phyloP scores from a whole-genome alignment of 2,329 filamentous ascomycete species.

The Neobulgaria alba region DNA sequence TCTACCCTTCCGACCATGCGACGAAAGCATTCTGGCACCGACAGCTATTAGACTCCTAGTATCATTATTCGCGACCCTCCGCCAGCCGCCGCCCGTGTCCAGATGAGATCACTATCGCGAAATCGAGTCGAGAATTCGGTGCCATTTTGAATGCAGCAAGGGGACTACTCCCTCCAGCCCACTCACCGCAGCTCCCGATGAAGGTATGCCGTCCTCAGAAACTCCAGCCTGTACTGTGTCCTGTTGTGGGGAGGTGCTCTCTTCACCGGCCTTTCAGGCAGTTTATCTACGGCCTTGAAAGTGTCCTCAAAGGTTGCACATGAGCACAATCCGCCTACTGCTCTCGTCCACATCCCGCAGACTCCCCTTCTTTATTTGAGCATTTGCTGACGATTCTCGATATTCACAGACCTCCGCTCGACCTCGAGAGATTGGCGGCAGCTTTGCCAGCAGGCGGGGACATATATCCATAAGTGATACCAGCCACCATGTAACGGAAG shows the following conservation, averaged over 20 bases:
- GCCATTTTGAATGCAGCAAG: conserved; percentile 25
- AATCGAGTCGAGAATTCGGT: conserved; percentile 21
- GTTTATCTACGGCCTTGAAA: too few relatives aligned
- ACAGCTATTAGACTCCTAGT: conserved; percentile 5
- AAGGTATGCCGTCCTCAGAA: too few relatives aligned
- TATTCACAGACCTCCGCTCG: conserved; percentile 28
- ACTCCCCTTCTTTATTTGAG: not conserved
- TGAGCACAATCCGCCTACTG: not conserved
- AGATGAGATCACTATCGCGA: conserved; percentile 24
- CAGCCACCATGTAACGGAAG: conserved; percentile 67
- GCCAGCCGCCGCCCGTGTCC: conserved; percentile 15
- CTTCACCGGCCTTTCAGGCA: too few relatives aligned
- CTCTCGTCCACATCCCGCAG: not conserved
- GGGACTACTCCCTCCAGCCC: conserved; percentile 19
- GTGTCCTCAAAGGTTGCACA: not conserved
- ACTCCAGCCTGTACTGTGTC: too few relatives aligned
- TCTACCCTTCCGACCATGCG: conserved; percentile 7
- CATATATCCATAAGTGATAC: conserved; percentile 51
- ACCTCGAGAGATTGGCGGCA: conserved; percentile 29
- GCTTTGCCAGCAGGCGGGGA: conserved; percentile 26
- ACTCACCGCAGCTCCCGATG: conserved; percentile 20
- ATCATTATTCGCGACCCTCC: conserved; percentile 9
- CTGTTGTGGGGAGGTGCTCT: too few relatives aligned
- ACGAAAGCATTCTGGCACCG: conserved; percentile 10
- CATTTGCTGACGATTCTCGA: conserved; percentile 17